Base-by-base conservation (phyloP, 805 yeast genomes). In the Yarrowia bubula region DNA sequence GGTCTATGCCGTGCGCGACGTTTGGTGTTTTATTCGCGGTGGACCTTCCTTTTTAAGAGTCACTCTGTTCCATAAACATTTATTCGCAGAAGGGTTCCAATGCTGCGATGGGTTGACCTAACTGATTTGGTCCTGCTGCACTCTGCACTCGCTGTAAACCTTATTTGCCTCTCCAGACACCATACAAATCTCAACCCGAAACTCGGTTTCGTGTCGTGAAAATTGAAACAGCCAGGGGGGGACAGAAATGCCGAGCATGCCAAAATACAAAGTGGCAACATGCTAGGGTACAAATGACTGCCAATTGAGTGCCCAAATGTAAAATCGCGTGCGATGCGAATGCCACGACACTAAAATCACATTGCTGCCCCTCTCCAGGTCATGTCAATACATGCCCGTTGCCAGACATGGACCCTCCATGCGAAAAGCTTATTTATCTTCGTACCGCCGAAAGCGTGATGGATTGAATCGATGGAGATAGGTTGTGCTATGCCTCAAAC, bases 141-240 rank as follows among this genome's bases (percentile, higher is more conserved):
- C 53, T n/a, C 38, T 33, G 39, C 39, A 47, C 53, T 2, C 28
- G 53, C 32, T 18, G 17, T 6, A 11, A 47, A 33, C 39, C 39
- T 17, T 14, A 47, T 32, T 47, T 7, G 15, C 32, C 47, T 31
- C 50, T 46, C 50, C 50, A 46, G 18, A 31, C 37, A 13, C 18
- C 14, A 22, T 22, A 22, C 14, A 31, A 46, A 46, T 46, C 28
- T 46, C 50, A 31, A 31, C 35, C 17, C 35, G 48, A 44, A 28
- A 14, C 18, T 44, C 17, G 13, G 55, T 48, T 48, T 48, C 55
- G 55, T 48, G 55, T 48, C 55, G 41, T 48, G 55, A 48, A 48
- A 48, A 48, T 48, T 35, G 55, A 35, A 48, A 48, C 53, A 47
- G 53, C 41, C 55, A 48, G 55, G 55, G 53, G 53, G 38, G 18